Evolutionary conservation across 2,329 filamentous ascomycete species (phyloP).

Genomic region (Fusarium illudens): DNA sequence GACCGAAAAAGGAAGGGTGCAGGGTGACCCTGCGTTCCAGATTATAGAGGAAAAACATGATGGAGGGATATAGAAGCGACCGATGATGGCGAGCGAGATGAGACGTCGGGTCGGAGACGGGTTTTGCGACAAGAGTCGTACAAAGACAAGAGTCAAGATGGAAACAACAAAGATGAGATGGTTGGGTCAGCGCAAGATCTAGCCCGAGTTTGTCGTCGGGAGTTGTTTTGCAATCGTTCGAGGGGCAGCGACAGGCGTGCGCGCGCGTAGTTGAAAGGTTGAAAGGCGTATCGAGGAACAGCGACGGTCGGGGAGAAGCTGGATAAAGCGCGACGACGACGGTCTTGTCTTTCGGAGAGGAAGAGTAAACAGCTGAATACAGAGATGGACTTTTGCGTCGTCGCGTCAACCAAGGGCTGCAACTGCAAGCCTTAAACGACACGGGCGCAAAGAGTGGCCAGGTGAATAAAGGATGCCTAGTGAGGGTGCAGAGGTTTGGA

Average conservation of each 20-base stretch:
- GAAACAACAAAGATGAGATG: not conserved
- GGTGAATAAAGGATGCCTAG: slow-evolving; percentile 14
- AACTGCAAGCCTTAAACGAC: slow-evolving; percentile 36
- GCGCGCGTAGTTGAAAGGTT: slow-evolving; percentile 12
- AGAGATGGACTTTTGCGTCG: slow-evolving; percentile 21
- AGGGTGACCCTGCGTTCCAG: slow-evolving; percentile 94
- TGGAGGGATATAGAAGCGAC: slow-evolving; percentile 17
- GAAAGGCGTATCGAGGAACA: not conserved
- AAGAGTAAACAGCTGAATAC: slow-evolving; percentile 5
- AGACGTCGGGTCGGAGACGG: not conserved
- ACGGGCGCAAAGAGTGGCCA: slow-evolving; percentile 23
- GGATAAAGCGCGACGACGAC: slow-evolving; percentile 15
- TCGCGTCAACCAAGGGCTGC: slow-evolving; percentile 28
- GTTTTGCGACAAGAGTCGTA: slow-evolving; percentile 1
- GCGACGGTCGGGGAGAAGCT: slow-evolving; percentile 7
- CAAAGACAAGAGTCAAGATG: not conserved
- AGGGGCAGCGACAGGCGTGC: not conserved
- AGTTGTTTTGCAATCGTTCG: slow-evolving; percentile 15
- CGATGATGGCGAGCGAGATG: slow-evolving; percentile 3
- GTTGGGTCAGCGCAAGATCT: not conserved
- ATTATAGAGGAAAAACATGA: slow-evolving; percentile 98
- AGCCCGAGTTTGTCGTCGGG: not conserved
- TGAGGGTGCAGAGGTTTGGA: slow-evolving; percentile 33
- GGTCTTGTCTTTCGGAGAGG: not conserved
- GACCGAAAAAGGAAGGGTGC: slow-evolving; percentile 96